Conservation (phyloP, 805 yeast genomes). For the Ascoidea tarda region DNA sequence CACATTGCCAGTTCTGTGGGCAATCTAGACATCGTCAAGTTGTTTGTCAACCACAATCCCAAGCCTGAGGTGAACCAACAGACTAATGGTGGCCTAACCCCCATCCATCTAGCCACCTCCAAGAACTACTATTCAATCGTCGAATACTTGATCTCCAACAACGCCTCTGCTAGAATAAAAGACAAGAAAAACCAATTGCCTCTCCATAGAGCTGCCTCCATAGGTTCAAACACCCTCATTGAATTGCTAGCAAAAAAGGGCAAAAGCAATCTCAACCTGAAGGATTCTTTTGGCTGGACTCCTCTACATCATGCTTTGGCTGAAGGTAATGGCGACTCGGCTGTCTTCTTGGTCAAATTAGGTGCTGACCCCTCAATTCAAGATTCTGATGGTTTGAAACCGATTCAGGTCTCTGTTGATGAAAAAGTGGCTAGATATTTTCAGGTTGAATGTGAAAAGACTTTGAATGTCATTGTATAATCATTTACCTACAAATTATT, state of each 20-base stretch:
- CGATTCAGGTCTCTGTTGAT: slow-evolving; percentile 40
- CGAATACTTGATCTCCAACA: slow-evolving; percentile 34
- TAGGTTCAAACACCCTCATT: slow-evolving; percentile 49
- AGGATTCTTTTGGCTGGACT: slow-evolving; percentile 65
- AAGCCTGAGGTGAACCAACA: slow-evolving; percentile 45
- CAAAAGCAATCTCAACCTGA: slow-evolving; percentile 50
- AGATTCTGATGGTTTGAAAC: slow-evolving; percentile 38
- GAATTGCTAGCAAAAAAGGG: slow-evolving; percentile 35
- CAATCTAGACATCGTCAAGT: slow-evolving; percentile 32
- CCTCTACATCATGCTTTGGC: slow-evolving; percentile 83
- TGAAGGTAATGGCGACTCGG: slow-evolving; percentile 79
- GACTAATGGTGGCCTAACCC: slow-evolving; percentile 60
- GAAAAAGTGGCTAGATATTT: slow-evolving; percentile 32
- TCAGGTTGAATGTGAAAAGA: background rate
- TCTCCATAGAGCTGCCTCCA: slow-evolving; percentile 72
- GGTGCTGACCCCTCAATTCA: slow-evolving; percentile 49
- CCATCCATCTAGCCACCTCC: slow-evolving; percentile 64
- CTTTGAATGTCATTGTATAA: too few relatives aligned
- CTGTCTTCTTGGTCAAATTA: slow-evolving; percentile 37
- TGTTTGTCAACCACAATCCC: slow-evolving; percentile 36
- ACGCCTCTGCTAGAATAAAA: slow-evolving; percentile 49
- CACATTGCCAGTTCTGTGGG: slow-evolving; percentile 79
- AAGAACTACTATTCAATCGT: slow-evolving; percentile 47
- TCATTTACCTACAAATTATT: too few relatives aligned
- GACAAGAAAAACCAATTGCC: slow-evolving; percentile 58